A percentile compares a stretch with the other conserved stretches of the same genome.
phyloP scores from a whole-genome alignment of 176 grass and related monocot genomes.

The Musa beccarii region DNA sequence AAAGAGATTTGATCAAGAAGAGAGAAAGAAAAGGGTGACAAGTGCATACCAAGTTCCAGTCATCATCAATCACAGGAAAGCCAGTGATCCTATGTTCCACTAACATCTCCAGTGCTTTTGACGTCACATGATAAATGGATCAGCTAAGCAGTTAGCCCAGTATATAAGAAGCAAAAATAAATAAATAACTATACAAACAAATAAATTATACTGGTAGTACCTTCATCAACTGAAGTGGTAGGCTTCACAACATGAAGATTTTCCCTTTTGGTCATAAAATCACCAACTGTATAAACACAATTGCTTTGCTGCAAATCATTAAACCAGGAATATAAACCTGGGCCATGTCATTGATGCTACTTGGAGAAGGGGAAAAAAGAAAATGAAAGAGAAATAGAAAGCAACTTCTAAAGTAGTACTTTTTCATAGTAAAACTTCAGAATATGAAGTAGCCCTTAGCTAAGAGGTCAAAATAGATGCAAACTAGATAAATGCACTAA shows the following conservation, averaged over 20 bases:
- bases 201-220: constrained; percentile 13
- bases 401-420: too few relatives aligned
- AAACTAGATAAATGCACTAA: background rate
- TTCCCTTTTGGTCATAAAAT: constrained; percentile 78
- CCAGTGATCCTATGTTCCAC: constrained; percentile 73
- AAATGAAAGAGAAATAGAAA: too few relatives aligned
- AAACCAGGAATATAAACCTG: background rate
- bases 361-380: background rate
- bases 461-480: background rate
- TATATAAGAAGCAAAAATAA: background rate
- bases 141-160: background rate
- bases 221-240: constrained; percentile 58
- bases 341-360: background rate
- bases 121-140: constrained; percentile 7
- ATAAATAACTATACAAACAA: background rate
- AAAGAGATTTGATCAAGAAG: constrained; percentile 4
- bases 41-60: constrained; percentile 55
- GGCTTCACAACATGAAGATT: constrained; percentile 51
- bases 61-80: constrained; percentile 86
- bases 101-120: constrained; percentile 56
- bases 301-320: constrained; percentile 41
- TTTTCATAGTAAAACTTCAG: too few relatives aligned
- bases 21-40: constrained; percentile 5
- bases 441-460: background rate
- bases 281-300: constrained; percentile 62